Evolutionary conservation across 2,329 filamentous ascomycete species (phyloP).

Genomic region (Fusarium heterosporum): DNA sequence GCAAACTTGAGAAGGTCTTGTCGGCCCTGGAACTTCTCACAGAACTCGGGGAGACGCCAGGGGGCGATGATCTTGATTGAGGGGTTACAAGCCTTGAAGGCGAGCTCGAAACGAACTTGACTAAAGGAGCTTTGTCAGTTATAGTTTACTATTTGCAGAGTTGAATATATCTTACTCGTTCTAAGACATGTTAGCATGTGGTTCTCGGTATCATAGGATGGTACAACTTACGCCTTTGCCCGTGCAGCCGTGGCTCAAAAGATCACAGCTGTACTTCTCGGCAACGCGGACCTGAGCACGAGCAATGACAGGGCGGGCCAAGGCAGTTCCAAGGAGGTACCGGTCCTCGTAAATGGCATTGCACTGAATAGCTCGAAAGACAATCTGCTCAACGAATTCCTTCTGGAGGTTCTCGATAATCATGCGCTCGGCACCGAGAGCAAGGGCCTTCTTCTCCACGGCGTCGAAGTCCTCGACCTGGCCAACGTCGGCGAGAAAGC

Average conservation of each 20-base stretch:
- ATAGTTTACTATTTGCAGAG: neutral
- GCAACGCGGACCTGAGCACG: constrained; percentile 58
- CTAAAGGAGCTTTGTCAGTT: constrained; percentile 36
- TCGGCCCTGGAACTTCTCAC: constrained; percentile 68
- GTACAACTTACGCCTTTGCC: constrained; percentile 67
- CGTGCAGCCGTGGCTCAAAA: constrained; percentile 66
- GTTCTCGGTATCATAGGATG: neutral
- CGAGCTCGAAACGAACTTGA: constrained; percentile 56
- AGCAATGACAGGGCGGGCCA: constrained; percentile 75
- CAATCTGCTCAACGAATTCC: constrained; percentile 81
- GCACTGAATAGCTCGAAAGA: constrained; percentile 79
- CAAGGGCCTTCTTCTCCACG: constrained; percentile 74
- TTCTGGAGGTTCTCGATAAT: constrained; percentile 71
- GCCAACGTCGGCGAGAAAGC: constrained; percentile 71
- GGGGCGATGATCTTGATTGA: constrained; percentile 79
- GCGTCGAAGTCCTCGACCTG: constrained; percentile 78
- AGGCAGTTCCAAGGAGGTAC: constrained; percentile 63
- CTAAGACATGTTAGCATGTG: constrained; percentile 14
- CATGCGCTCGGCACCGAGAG: constrained; percentile 55
- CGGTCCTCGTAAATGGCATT: constrained; percentile 47
- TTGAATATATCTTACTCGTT: constrained; percentile 47
- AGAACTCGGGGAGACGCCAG: constrained; percentile 78
- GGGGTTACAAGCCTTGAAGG: constrained; percentile 62
- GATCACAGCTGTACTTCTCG: constrained; percentile 53
- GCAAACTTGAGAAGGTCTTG: constrained; percentile 66